Conservation (phyloP, 495 filamentous ascomycete species). For the Echria macrotheca region DNA sequence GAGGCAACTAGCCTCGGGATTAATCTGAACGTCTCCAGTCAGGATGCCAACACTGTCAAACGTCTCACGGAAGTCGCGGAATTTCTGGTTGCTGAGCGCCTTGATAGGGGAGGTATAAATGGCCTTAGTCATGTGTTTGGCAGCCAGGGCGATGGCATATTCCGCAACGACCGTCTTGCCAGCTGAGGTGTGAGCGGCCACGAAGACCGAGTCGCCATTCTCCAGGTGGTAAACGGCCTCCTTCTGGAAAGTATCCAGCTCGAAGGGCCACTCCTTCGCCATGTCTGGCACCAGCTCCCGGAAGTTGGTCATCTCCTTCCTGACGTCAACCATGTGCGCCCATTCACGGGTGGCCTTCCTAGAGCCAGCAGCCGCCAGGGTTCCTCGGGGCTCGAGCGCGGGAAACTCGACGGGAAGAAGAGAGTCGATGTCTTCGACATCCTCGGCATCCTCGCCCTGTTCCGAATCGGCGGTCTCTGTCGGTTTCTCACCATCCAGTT, state of each 20-base stretch:
- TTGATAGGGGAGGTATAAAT: slow-evolving; percentile 99
- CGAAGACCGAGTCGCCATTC: slow-evolving; percentile 94
- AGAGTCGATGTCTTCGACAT: slow-evolving; percentile 79
- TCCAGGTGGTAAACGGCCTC: slow-evolving; percentile 97
- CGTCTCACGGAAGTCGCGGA: slow-evolving; percentile 80
- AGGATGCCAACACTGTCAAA: slow-evolving; percentile 97
- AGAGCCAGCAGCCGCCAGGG: slow-evolving; percentile 63
- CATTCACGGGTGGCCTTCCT: slow-evolving; percentile 78
- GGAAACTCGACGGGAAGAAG: slow-evolving; percentile 92
- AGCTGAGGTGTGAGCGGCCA: slow-evolving; percentile 97
- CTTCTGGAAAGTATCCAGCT: slow-evolving; percentile 96
- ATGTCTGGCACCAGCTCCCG: slow-evolving; percentile 88
- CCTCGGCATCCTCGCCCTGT: slow-evolving; percentile 40
- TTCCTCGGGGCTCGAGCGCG: slow-evolving; percentile 76
- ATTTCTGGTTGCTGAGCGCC: slow-evolving; percentile 97
- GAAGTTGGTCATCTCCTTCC: slow-evolving; percentile 86
- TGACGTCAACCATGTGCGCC: slow-evolving; percentile 97
- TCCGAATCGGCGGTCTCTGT: slow-evolving; percentile 29
- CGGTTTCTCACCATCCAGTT: slow-evolving; percentile 28
- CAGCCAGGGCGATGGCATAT: slow-evolving; percentile 92
- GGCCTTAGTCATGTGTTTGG: slow-evolving; percentile 97
- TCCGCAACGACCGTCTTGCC: slow-evolving; percentile 98
- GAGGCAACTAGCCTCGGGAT: slow-evolving; percentile 93
- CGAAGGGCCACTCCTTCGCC: slow-evolving; percentile 94
- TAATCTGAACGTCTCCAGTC: slow-evolving; percentile 97